These are phyloP conservation scores for Phialophora expanda DNA, from an alignment of 2,329 filamentous ascomycete species.

Conservation along the genomic window DNA sequence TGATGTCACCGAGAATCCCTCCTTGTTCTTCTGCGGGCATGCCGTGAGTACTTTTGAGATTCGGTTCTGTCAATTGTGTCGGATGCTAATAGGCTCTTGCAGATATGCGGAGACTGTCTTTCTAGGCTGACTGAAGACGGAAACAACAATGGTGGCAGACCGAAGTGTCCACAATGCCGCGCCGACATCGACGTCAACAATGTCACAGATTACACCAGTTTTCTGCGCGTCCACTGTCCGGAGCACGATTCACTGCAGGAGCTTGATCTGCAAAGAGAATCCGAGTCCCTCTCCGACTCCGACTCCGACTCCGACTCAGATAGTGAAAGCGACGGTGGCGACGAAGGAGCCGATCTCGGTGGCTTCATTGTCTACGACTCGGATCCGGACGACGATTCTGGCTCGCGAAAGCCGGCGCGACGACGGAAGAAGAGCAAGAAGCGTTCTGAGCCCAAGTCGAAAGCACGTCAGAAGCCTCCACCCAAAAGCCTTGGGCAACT, in stretches of 20 bases:
- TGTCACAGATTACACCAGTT: conserved; percentile 74
- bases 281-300: conserved; percentile 42
- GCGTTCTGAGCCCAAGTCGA: conserved; percentile 54
- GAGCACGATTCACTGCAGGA: conserved; percentile 52
- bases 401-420: conserved; percentile 36
- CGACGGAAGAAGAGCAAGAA: conserved; percentile 38
- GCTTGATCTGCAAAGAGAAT: conserved; percentile 46
- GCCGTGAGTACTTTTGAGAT: conserved; percentile 49
- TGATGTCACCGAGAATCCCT: conserved; percentile 74
- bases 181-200: conserved; percentile 68
- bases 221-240: conserved; percentile 73
- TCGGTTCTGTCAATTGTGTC: neutral
- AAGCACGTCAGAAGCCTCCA: conserved; percentile 45
- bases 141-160: conserved; percentile 59
- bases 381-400: conserved; percentile 44
- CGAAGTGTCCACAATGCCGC: conserved; percentile 79
- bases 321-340: conserved; percentile 45
- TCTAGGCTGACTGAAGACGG: conserved; percentile 69
- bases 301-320: conserved; percentile 45
- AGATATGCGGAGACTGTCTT: conserved; percentile 74
- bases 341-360: conserved; percentile 54
- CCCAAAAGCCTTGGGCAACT: conserved; percentile 64
- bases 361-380: conserved; percentile 61
- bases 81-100: neutral
- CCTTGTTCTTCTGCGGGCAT: conserved; percentile 85